Evolutionary conservation across 441 rosid genomes (phyloP).

Genomic region (Isatis lusitanica): DNA sequence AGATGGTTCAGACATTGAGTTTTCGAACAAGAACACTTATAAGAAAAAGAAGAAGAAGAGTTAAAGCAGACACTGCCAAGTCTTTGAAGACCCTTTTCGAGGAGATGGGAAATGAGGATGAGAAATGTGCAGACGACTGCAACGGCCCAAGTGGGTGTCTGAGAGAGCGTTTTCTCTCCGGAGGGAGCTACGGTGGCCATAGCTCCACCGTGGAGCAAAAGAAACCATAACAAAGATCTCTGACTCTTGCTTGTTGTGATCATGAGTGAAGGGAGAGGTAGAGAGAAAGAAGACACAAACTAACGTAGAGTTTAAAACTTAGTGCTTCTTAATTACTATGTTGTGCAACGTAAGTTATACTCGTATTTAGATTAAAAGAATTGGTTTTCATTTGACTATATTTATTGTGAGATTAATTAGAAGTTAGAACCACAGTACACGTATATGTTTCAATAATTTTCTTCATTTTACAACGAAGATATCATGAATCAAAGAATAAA

Average conservation of each 20-base stretch:
- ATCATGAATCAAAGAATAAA: background rate
- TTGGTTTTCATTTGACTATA: constrained; percentile 13
- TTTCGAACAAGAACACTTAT: background rate
- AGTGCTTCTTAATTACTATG: constrained; percentile 12
- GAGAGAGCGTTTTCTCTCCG: constrained; percentile 52
- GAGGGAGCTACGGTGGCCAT: constrained; percentile 25
- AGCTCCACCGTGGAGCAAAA: constrained; percentile 24
- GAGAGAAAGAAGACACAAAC: constrained; percentile 15
- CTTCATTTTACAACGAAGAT: background rate
- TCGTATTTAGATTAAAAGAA: background rate
- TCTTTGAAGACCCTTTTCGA: constrained; percentile 68
- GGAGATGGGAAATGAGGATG: constrained; percentile 55
- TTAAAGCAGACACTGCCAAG: constrained; percentile 42
- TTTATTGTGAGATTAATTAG: background rate
- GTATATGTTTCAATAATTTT: background rate
- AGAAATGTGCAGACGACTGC: constrained; percentile 66
- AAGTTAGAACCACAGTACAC: background rate
- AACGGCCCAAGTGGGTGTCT: constrained; percentile 91
- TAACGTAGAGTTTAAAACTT: constrained; percentile 21
- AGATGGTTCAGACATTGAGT: constrained; percentile 12
- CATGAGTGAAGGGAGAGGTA: constrained; percentile 28
- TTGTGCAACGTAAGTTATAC: background rate
- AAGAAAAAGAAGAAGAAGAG: background rate
- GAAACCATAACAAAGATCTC: constrained; percentile 20
- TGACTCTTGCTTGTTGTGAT: constrained; percentile 16